Base-by-base conservation (phyloP, 192 early-diverging fungal genomes). In the Coemansia sp. region DNA sequence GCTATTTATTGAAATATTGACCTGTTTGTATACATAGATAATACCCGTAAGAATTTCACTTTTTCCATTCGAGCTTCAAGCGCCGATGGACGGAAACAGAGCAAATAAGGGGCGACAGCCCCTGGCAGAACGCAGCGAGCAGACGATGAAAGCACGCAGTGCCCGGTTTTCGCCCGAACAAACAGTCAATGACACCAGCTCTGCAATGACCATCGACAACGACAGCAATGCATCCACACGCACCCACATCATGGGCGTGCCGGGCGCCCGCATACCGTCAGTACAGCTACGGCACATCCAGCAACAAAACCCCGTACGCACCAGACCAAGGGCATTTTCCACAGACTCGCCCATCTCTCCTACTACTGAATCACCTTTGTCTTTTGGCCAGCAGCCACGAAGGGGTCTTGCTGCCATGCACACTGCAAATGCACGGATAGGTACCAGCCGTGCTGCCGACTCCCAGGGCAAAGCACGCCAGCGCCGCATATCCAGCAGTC, bases 161-260 rank as follows among this genome's bases (percentile, higher is more conserved):
- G 4, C 52, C 15, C 43, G 6, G 30, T 26, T 26, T 18, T 55
- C 52, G 23, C 52, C 55, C 3, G 48, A 8, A 51, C 48, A 23
- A 37, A 59, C 63, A 37, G 42, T 21, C 4, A 31, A n/a, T 8
- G 15, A 23, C 51, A n/a, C 51, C 16, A 76, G 64, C 28, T 64
- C 74, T 18, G 59, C 67, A 25, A 25, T 62, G 29, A 69, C 72
- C 18, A 74, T 68, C 43, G 69, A 72, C 66, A 56, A 68, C 63
- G 72, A 71, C 59, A 80, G 72, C 53, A 61, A 58, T 15, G 61
- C 77, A 2, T 74, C 72, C n/a, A 71, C 55, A 0, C 66, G 64
- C 5, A 65, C 72, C 0, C 72, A 80, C 30, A 67, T 74, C 37
- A 68, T 71, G 66, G 72, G 72, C 20, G 33, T 64, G 16, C 77